phyloP scores from a whole-genome alignment of 345 rosid species.

The Viola odorata region DNA sequence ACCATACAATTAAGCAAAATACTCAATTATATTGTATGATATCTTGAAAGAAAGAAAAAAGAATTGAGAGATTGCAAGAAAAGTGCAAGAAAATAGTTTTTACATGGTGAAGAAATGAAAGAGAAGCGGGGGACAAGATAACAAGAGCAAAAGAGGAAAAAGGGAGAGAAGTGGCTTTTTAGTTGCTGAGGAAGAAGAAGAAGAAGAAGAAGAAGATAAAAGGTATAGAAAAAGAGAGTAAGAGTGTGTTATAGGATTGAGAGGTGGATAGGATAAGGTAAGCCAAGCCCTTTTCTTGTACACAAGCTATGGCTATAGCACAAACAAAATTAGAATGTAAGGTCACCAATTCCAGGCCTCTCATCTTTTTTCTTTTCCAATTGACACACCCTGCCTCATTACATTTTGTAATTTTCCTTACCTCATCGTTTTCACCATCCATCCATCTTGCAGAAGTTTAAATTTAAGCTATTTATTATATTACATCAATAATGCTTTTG shows the following conservation, averaged over 20 bases:
- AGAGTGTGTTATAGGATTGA: not conserved
- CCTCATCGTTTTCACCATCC: too few relatives aligned
- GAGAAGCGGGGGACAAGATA: not conserved
- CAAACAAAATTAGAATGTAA: constrained; percentile 16
- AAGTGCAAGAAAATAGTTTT: not conserved
- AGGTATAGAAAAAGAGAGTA: too few relatives aligned
- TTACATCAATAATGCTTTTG: too few relatives aligned
- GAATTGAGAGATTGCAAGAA: not conserved
- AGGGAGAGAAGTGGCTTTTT: too few relatives aligned
- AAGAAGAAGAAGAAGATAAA: too few relatives aligned
- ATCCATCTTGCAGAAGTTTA: too few relatives aligned
- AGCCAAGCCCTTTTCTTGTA: constrained; percentile 22
- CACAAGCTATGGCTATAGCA: constrained; percentile 12
- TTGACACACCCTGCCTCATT: not conserved
- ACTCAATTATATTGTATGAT: too few relatives aligned
- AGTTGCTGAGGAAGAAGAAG: too few relatives aligned
- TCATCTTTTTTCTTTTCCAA: constrained; percentile 32
- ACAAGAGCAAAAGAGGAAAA: too few relatives aligned
- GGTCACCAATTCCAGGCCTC: constrained; percentile 59
- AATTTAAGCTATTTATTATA: too few relatives aligned
- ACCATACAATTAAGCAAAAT: too few relatives aligned
- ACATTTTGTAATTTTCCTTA: not conserved
- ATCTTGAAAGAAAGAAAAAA: too few relatives aligned
- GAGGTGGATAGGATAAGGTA: constrained; percentile 72
- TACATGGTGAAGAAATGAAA: not conserved